Base-by-base conservation (phyloP, 2,329 filamentous ascomycete species). In the Trichoderma sp. region DNA sequence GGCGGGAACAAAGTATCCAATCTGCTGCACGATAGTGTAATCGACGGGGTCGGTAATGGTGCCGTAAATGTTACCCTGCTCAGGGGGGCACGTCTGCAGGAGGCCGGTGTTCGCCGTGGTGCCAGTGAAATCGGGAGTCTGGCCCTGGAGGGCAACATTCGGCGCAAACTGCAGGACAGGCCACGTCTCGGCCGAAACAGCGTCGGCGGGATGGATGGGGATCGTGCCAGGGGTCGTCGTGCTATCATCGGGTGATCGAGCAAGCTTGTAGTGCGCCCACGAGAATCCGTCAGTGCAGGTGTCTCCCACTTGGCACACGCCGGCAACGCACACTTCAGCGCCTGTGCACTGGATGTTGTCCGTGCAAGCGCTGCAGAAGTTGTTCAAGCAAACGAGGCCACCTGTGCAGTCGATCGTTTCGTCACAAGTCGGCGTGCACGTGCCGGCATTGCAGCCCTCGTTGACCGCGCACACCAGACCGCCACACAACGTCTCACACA, bases 11-110 rank as follows among this genome's bases (percentile, higher is more conserved):
- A 63, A 63, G 17, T 41, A 63, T 5, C 51, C 61, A n/a, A 57
- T 41, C 12, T 63, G 61, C 43, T 63, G 51, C 17, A 63, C 17
- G 44, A 63, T 43, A 24, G 19, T 56, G 21, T 63, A 63, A n/a
- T 57, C 52, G 26, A 57, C 30, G 21, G 30, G 2, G 3, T 12
- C 28, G 6, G 14, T 10, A 7, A 28, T 24, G 6, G 4, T 43
- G 10, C 21, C 30, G 17, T 63, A 63, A 3, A 57, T 21, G 3
- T 7, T 10, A 12, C 26, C 43, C 10, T 28, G 9, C 30, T 63
- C 51, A 3, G 43, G 28, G 41, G 41, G 19, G 3, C 52, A 63
- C 2, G 19, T 14, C 9, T 5, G 17, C 3, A 12, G 3, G 12
- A 63, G 26, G 7, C 51, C 51, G 5, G 56, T 7, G 3, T 43